Evolutionary conservation across 2,329 filamentous ascomycete species (phyloP), one percentile per base, ranked within the genome.

Genomic region (Penicillium sclerotiorum): DNA sequence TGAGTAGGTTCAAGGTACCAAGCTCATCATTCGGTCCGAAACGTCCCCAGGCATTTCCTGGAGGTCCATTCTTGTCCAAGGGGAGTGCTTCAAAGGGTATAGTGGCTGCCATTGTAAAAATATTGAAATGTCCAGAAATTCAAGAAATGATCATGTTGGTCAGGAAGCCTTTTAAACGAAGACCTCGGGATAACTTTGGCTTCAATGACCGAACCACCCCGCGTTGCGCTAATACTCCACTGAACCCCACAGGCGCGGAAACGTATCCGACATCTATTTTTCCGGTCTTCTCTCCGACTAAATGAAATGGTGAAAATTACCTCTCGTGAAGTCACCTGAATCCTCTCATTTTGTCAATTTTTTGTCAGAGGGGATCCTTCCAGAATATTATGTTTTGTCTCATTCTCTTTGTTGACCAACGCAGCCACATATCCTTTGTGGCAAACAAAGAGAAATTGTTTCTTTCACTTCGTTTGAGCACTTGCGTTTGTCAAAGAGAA

Each of bases 31-130:
- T 52, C 5, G 66, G 58, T 11, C 80, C 80, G 52, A 79, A 82
- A 6, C 79, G 73, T 2, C 78, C 79, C 80, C 80, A 83, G 5
- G 80, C 78, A 45, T 82, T 82, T 12, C 77, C 76, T 2, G 67
- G 70, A 4, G 79, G 78, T 1, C 78, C 79, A n/a, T 20, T 52
- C 12, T 53, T 49, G 30, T 59, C 56, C 15, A 61, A 33, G 4
- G 59, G 59, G 4, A 61, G 56, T 5, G 56, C 41, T 8, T 60
- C 59, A 25, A 61, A 61, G 0, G 53, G 27, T 9, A 57, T 52
- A 1, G 22, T 18, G 22, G 22, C 2, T 3, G 44, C 23, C 1
- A 18, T 18, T 33, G n/a, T 45, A 13, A 25, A 42, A 50, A 54
- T 56, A n/a, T 5, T 46, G 15, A 20, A 11, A 15, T 5, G 12